Evolutionary conservation across 192 early-diverging fungal species (phyloP).

Genomic region (Backusella liffmaniae): DNA sequence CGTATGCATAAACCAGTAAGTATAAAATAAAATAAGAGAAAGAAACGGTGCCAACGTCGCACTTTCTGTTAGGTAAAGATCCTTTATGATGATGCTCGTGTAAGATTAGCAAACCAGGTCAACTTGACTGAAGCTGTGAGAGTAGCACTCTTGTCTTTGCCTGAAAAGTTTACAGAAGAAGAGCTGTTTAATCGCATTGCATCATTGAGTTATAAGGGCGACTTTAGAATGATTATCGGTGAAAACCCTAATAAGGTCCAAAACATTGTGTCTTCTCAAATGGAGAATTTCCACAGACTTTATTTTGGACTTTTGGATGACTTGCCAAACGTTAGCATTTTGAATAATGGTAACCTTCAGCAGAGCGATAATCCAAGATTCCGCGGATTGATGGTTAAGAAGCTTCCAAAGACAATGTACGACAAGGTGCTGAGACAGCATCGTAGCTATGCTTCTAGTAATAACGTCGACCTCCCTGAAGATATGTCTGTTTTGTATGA

Average conservation of each 20-base stretch:
- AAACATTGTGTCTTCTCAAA: constrained; percentile 89
- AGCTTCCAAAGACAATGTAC: constrained; percentile 79
- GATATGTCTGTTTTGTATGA: constrained; percentile 40
- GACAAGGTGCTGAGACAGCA: constrained; percentile 49
- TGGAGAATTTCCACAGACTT: constrained; percentile 52
- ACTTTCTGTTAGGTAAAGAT: constrained; percentile 59
- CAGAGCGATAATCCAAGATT: constrained; percentile 64
- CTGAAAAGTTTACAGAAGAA: constrained; percentile 74
- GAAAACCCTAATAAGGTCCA: constrained; percentile 96
- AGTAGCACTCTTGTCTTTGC: constrained; percentile 80
- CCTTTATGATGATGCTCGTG: constrained; percentile 71
- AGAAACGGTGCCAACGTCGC: too few relatives aligned
- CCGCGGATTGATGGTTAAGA: constrained; percentile 69
- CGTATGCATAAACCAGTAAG: constrained; percentile 95
- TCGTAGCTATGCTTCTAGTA: constrained; percentile 25
- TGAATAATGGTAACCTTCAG: constrained; percentile 24
- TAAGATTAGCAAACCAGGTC: constrained; percentile 73
- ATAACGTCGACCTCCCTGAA: constrained; percentile 17
- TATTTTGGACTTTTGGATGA: constrained; percentile 55
- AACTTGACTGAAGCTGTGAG: constrained; percentile 87
- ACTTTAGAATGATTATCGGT: constrained; percentile 88
- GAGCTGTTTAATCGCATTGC: constrained; percentile 84
- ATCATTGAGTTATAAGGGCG: constrained; percentile 86
- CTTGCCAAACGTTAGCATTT: constrained; percentile 46
- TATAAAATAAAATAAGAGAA: background rate